Evolutionary conservation across 129 eudicot genomes (phyloP).

Genomic region (Helianthus tuberosus): DNA sequence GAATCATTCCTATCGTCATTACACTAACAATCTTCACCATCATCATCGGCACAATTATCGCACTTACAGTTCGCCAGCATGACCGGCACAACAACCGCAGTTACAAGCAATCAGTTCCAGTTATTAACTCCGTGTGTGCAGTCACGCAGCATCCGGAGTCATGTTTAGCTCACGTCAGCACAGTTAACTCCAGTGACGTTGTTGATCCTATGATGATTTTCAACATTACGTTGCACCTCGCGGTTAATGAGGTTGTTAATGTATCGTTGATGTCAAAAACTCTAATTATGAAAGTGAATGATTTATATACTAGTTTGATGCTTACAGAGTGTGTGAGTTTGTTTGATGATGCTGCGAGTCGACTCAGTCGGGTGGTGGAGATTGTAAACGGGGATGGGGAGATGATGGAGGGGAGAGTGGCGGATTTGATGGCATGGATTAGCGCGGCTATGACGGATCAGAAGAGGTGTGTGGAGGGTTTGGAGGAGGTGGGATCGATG

Average conservation of each 20-base stretch:
- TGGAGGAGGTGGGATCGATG: conserved; percentile 68
- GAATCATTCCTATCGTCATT: conserved; percentile 34
- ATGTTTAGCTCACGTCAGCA: conserved; percentile 49
- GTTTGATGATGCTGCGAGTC: conserved; percentile 81
- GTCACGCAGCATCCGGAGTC: conserved; percentile 65
- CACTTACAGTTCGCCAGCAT: conserved; percentile 20
- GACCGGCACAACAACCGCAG: neutral
- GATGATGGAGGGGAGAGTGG: conserved; percentile 34
- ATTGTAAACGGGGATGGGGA: conserved; percentile 22
- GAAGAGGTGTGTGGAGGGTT: conserved; percentile 76
- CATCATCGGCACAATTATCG: conserved; percentile 33
- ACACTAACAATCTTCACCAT: conserved; percentile 30
- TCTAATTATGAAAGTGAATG: conserved; percentile 40
- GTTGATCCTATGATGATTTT: conserved; percentile 53
- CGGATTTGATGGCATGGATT: conserved; percentile 71
- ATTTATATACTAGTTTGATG: conserved; percentile 42
- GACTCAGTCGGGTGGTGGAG: conserved; percentile 50
- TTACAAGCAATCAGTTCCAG: conserved; percentile 1
- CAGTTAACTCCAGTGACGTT: conserved; percentile 29
- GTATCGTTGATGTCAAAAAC: conserved; percentile 47
- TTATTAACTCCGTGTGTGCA: conserved; percentile 56
- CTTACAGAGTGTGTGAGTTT: conserved; percentile 59
- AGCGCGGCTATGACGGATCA: conserved; percentile 72
- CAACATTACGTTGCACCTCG: conserved; percentile 52
- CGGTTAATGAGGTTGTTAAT: conserved; percentile 33